phyloP scores from a whole-genome alignment of 192 early-diverging fungal genomes.

The Coemansia biformis region DNA sequence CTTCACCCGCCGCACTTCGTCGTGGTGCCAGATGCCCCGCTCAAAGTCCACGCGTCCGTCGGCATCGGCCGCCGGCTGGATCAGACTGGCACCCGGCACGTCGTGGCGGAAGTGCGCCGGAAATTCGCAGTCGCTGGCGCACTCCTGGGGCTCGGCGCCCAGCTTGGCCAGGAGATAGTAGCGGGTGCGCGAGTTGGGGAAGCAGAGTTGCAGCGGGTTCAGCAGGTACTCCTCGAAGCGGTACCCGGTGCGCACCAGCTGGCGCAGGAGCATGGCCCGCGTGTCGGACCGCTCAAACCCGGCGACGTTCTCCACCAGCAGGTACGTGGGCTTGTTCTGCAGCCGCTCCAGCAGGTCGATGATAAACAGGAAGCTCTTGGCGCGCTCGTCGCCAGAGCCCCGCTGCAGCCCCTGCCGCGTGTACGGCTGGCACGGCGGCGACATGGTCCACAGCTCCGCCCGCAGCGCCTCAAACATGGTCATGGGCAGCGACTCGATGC shows the following conservation, averaged over 20 bases:
- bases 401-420: constrained; percentile 66
- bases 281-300: constrained; percentile 71
- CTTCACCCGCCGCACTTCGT: constrained; percentile 40
- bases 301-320: constrained; percentile 78
- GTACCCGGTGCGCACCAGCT: constrained; percentile 56
- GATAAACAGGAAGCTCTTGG: constrained; percentile 70
- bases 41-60: constrained; percentile 44
- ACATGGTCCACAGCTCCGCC: constrained; percentile 76
- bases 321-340: constrained; percentile 52
- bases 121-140: constrained; percentile 15
- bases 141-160: constrained; percentile 11
- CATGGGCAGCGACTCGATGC: constrained; percentile 59
- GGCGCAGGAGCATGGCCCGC: constrained; percentile 52
- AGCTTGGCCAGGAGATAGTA: constrained; percentile 62
- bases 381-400: constrained; percentile 65
- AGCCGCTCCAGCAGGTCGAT: constrained; percentile 60
- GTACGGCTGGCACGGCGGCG: constrained; percentile 79
- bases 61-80: constrained; percentile 27
- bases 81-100: constrained; percentile 31
- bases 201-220: constrained; percentile 67
- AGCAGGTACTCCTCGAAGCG: constrained; percentile 68
- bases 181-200: constrained; percentile 73
- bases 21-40: constrained; percentile 39
- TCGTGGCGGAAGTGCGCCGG: constrained; percentile 32
- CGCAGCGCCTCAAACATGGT: constrained; percentile 56